A percentile compares a stretch with the other conserved stretches of the same genome.
Conservation (phyloP, 768 basidiomycete species). For the Leccinum sublutescens region DNA sequence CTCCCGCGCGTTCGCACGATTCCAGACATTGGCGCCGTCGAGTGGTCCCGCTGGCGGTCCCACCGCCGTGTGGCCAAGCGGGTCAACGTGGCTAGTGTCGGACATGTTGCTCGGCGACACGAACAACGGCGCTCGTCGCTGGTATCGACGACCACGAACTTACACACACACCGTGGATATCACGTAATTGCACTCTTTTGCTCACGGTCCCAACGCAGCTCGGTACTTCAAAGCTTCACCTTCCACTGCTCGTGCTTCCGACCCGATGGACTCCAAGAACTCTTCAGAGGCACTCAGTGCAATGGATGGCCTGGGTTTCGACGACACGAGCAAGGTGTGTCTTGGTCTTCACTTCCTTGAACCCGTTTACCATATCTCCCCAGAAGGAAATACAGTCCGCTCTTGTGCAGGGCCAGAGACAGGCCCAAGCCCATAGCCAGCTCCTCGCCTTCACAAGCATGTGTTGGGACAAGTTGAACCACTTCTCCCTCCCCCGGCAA, state of each 20-base stretch:
- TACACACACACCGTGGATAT: conserved; percentile 3
- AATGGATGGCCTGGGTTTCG: conserved; percentile 51
- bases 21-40: conserved; percentile 17
- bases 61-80: neutral
- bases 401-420: conserved; percentile 78
- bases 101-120: conserved; percentile 2
- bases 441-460: conserved; percentile 79
- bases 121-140: conserved; percentile 8
- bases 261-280: conserved; percentile 25
- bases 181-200: conserved; percentile 27
- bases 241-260: neutral
- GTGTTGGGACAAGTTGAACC: conserved; percentile 89
- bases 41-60: conserved; percentile 5
- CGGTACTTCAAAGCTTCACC: neutral
- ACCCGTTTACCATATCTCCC: conserved; percentile 1
- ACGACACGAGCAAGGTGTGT: conserved; percentile 72
- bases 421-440: conserved; percentile 70
- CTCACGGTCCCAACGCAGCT: conserved; percentile 16
- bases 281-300: conserved; percentile 22
- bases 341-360: neutral
- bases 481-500: neutral
- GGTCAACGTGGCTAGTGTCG: conserved; percentile 1
- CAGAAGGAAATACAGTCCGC: conserved; percentile 84
- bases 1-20: conserved; percentile 30
- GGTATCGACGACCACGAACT: conserved; percentile 8